These are phyloP conservation scores for Botrytis cinerea DNA, from an alignment of 2,329 filamentous ascomycete genomes.

Conservation along the genomic window DNA sequence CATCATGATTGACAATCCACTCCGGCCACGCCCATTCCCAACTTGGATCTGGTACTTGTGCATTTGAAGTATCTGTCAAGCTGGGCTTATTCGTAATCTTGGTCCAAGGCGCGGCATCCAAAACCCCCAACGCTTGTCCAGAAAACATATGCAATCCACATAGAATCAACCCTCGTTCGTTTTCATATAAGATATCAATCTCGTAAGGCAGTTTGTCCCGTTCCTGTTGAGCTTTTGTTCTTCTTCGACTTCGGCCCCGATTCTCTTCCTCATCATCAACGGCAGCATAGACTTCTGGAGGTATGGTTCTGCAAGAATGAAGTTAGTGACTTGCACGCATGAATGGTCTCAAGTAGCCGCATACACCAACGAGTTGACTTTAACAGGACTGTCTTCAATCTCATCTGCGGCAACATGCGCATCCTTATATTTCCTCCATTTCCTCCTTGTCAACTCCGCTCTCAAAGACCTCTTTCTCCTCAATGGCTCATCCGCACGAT, in stretches of 20 bases:
- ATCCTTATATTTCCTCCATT: slow-evolving; percentile 42
- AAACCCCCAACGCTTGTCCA: slow-evolving; percentile 75
- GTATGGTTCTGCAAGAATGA: not conserved
- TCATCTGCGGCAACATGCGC: slow-evolving; percentile 39
- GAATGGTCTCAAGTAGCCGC: not conserved
- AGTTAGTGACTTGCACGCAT: slow-evolving; percentile 5
- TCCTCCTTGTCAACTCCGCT: slow-evolving; percentile 35
- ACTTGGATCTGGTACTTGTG: slow-evolving; percentile 88
- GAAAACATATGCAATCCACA: slow-evolving; percentile 93
- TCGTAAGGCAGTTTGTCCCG: slow-evolving; percentile 45
- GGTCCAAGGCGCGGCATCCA: slow-evolving; percentile 87
- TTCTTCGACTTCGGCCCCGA: slow-evolving; percentile 29
- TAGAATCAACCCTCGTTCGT: slow-evolving; percentile 86
- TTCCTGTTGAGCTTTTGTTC: slow-evolving; percentile 18
- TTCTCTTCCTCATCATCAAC: slow-evolving; percentile 23
- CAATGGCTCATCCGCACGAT: slow-evolving; percentile 34
- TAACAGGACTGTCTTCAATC: slow-evolving; percentile 15
- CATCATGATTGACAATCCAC: slow-evolving; percentile 69
- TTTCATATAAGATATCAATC: slow-evolving; percentile 92
- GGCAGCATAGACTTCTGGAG: slow-evolving; percentile 5
- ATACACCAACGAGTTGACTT: slow-evolving; percentile 17
- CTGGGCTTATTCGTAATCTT: slow-evolving; percentile 64
- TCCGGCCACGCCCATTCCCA: slow-evolving; percentile 85
- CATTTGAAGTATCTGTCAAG: slow-evolving; percentile 73
- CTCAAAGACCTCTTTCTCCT: slow-evolving; percentile 34